Evolutionary conservation across 768 basidiomycete genomes (phyloP).

Genomic region (Dioszegia hungarica): DNA sequence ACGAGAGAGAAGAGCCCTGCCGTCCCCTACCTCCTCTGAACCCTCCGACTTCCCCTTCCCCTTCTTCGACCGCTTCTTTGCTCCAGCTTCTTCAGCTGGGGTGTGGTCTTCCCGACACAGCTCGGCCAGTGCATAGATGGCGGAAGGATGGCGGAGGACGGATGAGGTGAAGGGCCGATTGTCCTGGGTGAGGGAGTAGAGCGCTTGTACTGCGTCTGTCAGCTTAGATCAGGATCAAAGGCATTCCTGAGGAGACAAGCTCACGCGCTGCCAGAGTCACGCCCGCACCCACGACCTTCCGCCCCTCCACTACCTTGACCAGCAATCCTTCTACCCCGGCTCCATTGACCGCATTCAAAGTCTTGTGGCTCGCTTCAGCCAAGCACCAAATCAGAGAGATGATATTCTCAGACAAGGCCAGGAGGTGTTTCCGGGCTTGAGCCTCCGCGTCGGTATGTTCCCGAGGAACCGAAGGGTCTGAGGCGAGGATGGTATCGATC

Average conservation of each 20-base stretch:
- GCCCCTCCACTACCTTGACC: conserved; percentile 77
- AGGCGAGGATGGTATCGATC: conserved; percentile 58
- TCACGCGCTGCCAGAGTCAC: conserved; percentile 77
- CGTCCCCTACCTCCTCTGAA: conserved; percentile 28
- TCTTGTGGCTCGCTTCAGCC: conserved; percentile 81
- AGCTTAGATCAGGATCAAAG: no score
- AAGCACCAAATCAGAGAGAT: conserved; percentile 92
- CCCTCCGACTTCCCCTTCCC: conserved; percentile 39
- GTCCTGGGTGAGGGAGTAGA: conserved; percentile 90
- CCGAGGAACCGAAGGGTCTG: conserved; percentile 4
- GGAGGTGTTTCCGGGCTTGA: conserved; percentile 65
- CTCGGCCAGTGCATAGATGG: conserved; percentile 18
- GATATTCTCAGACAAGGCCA: conserved; percentile 84
- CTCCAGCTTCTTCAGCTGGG: conserved; percentile 4
- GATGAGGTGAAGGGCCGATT: conserved; percentile 70
- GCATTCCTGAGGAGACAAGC: conserved; percentile 19
- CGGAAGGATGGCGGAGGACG: conserved; percentile 51
- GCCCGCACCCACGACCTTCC: conserved; percentile 62
- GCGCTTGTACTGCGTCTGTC: conserved; percentile 65
- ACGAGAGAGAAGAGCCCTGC: conserved; percentile 27
- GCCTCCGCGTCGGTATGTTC: conserved; percentile 63
- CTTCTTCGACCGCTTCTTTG: conserved; percentile 10
- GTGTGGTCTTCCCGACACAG: conserved; percentile 24
- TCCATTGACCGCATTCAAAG: conserved; percentile 76
- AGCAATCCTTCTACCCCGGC: conserved; percentile 74